Evolutionary conservation across 2,329 filamentous ascomycete genomes (phyloP).

Genomic region (Aspergillus brasiliensis): DNA sequence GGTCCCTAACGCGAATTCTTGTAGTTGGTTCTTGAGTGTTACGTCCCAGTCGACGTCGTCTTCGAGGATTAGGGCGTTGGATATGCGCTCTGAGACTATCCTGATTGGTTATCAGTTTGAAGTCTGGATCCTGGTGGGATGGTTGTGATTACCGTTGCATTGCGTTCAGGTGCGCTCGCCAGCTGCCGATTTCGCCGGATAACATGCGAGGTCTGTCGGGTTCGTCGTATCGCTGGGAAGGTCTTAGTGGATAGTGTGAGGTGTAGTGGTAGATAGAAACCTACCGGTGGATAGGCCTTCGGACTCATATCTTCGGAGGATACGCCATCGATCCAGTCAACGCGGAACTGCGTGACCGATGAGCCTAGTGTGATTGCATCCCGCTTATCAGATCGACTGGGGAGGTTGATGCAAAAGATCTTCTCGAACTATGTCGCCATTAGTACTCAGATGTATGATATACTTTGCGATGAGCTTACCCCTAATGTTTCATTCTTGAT

Average conservation of each 20-base stretch:
- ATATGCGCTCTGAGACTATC: background rate
- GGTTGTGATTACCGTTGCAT: background rate
- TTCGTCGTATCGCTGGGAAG: background rate
- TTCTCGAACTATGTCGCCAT: background rate
- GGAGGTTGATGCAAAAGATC: slow-evolving; percentile 5
- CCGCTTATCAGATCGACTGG: slow-evolving; percentile 5
- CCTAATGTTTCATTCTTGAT: slow-evolving; percentile 1
- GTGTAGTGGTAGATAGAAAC: background rate
- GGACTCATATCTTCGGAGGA: background rate
- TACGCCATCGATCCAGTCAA: slow-evolving; percentile 6
- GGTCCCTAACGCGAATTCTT: slow-evolving; percentile 34
- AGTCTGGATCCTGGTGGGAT: background rate
- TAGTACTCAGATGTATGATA: background rate
- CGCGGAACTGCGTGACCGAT: slow-evolving; percentile 5
- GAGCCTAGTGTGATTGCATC: slow-evolving; percentile 7
- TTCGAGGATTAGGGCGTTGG: slow-evolving; percentile 50
- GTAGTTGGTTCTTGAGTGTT: slow-evolving; percentile 33
- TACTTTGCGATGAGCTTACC: background rate
- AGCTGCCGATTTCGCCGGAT: slow-evolving; percentile 3
- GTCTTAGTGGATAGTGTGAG: background rate
- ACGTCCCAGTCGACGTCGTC: slow-evolving; percentile 45
- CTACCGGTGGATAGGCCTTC: slow-evolving; percentile 4
- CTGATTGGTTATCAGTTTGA: background rate
- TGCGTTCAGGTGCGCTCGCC: slow-evolving; percentile 5
- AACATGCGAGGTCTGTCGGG: background rate